phyloP scores from a whole-genome alignment of 345 rosid species.

The Eucalyptus sp. region DNA sequence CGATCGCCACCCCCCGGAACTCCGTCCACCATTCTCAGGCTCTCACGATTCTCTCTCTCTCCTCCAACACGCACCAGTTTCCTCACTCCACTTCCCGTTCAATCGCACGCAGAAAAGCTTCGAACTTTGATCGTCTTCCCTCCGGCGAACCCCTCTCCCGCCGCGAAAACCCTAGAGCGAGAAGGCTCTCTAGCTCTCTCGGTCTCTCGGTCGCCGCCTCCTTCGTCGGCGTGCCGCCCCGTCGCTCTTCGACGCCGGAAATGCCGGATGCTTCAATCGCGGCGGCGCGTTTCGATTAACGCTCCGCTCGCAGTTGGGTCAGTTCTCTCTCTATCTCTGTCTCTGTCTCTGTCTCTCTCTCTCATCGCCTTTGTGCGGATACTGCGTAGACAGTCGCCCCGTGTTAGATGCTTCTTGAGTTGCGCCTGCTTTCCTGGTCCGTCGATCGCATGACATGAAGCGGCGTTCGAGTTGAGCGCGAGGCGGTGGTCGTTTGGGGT shows the following conservation, averaged over 20 bases:
- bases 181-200: neutral
- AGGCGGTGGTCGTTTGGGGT: neutral
- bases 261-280: neutral
- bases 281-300: neutral
- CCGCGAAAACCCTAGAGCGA: neutral
- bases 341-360: neutral
- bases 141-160: neutral
- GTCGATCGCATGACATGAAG: neutral
- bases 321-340: neutral
- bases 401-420: neutral
- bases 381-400: neutral
- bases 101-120: neutral
- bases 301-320: neutral
- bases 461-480: neutral
- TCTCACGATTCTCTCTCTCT: neutral
- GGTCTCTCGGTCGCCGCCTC: neutral
- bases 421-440: neutral
- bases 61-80: neutral
- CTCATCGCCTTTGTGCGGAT: neutral
- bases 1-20: neutral
- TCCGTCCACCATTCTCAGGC: neutral
- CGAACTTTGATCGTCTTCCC: neutral
- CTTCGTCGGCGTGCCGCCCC: neutral
- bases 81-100: neutral
- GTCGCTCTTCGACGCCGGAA: neutral